Evolutionary conservation across 495 filamentous ascomycete species (phyloP), one percentile per base, ranked within the genome.

Genomic region (Podospora comata): DNA sequence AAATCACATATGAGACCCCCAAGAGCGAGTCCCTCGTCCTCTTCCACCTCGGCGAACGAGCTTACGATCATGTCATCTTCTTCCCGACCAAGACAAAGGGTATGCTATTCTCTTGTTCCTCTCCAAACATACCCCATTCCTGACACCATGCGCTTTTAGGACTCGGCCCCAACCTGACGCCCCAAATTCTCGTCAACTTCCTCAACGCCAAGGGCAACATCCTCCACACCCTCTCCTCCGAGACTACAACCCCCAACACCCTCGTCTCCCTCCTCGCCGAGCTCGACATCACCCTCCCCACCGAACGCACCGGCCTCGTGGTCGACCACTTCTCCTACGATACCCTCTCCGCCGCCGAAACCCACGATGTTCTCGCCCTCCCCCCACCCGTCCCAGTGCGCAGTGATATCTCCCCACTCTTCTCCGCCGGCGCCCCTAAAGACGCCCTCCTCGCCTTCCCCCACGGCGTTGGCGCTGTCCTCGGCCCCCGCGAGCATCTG

Each of bases 281-380:
- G 80, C 82, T 97, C 75, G 96, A 97, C 75, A 92, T 99, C 75
- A 87, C 93, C 72, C 87, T 97, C 16, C 90, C 96, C n/a, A 74
- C 80, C 23, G 96, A 97, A 75, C 90, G 92, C 71, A 89, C 89
- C 54, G 86, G 91, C 44, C 80, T 94, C 34, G 89, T 95, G 1
- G 88, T 98, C 56, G 95, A 99, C 77, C 95, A 99, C 84, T 97
- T 97, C 86, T 92, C 92, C 80, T 92, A 96, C 80, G 94, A 97
- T 74, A 85, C 85, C 54, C 65, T 85, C 32, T 92, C 88, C 64
- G 88, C 92, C 13, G 68, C 86, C 44, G 93, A 97, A 68, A 88
- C 88, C 75, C 95, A 98, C 79, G 92, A 97, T 81, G 91, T 97
- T 32, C 85, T 98, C 61, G 80, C 97, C 56, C 80, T 97, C 34